These are phyloP conservation scores for Pythium myriotylum DNA, from an alignment of 352 stramenopile genomes.

Conservation along the genomic window DNA sequence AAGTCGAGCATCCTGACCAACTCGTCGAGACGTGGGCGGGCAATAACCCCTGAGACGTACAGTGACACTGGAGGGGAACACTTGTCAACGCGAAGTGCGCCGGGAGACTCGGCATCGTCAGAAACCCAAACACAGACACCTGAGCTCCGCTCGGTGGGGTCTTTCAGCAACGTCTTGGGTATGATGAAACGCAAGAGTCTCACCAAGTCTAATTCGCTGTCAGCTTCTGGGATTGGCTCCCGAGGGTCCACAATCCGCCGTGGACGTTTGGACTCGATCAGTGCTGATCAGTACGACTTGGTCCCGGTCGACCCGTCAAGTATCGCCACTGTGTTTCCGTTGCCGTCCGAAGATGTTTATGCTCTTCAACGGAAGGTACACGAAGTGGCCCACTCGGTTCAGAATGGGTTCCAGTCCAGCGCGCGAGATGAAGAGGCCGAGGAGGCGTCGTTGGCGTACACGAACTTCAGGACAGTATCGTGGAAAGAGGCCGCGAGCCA, in stretches of 20 bases:
- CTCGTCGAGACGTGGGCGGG: conserved; percentile 17
- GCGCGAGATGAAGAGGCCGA: conserved; percentile 57
- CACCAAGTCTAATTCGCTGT: not conserved
- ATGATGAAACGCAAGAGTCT: conserved; percentile 26
- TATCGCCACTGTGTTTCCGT: conserved; percentile 77
- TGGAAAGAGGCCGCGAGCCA: conserved; percentile 61
- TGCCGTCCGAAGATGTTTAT: conserved; percentile 73
- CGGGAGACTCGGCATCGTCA: not conserved
- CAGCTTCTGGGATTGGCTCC: not conserved
- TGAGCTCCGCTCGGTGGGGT: conserved; percentile 17
- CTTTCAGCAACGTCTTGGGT: conserved; percentile 14
- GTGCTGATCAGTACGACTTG: conserved; percentile 34
- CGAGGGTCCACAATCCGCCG: conserved; percentile 4
- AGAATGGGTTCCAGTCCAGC: conserved; percentile 71
- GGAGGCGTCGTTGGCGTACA: conserved; percentile 71
- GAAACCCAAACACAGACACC: not conserved
- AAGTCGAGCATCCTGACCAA: conserved; percentile 2
- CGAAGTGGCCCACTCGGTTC: conserved; percentile 70
- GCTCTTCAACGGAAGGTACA: conserved; percentile 76
- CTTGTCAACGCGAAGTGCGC: conserved; percentile 7
- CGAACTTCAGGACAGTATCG: conserved; percentile 60
- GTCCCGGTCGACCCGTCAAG: conserved; percentile 59
- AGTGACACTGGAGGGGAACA: not conserved
- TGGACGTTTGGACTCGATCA: conserved; percentile 23
- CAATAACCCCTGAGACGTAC: conserved; percentile 17